phyloP scores from a whole-genome alignment of 495 filamentous ascomycete genomes.

The Tricharina praecox region DNA sequence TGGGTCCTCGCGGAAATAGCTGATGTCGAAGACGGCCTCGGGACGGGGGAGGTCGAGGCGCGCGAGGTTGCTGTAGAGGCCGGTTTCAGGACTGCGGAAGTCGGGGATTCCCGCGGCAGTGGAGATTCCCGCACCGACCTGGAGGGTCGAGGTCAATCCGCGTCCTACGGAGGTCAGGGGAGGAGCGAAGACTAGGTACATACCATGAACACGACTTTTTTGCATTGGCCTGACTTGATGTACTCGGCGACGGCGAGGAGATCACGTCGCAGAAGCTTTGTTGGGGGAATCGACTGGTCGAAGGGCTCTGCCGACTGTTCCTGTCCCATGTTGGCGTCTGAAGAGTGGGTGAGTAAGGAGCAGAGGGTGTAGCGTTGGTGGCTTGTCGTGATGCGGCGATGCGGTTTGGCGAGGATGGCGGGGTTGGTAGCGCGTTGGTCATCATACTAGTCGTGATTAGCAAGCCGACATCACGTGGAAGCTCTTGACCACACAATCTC shows the following conservation, averaged over 20 bases:
- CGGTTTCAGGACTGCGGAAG: constrained; percentile 59
- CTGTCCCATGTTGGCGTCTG: constrained; percentile 43
- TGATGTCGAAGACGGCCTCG: constrained; percentile 65
- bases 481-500: too few relatives aligned
- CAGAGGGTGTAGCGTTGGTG: too few relatives aligned
- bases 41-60: constrained; percentile 69
- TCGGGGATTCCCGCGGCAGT: constrained; percentile 42
- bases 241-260: constrained; percentile 57
- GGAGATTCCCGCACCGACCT: constrained; percentile 26
- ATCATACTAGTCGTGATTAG: too few relatives aligned
- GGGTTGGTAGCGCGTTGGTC: too few relatives aligned
- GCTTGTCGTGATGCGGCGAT: too few relatives aligned
- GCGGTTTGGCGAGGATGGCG: too few relatives aligned
- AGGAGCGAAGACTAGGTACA: constrained; percentile 12
- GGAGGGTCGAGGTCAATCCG: background rate
- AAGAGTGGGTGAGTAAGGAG: background rate
- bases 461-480: too few relatives aligned
- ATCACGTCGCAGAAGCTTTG: constrained; percentile 47
- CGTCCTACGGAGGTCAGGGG: background rate
- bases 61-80: constrained; percentile 69
- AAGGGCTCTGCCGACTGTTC: constrained; percentile 42
- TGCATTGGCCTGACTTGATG: constrained; percentile 49
- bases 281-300: constrained; percentile 44
- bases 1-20: constrained; percentile 70
- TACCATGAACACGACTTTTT: constrained; percentile 65